Base-by-base conservation (phyloP, 345 rosid species). In the Raphanus raphanistrum region DNA sequence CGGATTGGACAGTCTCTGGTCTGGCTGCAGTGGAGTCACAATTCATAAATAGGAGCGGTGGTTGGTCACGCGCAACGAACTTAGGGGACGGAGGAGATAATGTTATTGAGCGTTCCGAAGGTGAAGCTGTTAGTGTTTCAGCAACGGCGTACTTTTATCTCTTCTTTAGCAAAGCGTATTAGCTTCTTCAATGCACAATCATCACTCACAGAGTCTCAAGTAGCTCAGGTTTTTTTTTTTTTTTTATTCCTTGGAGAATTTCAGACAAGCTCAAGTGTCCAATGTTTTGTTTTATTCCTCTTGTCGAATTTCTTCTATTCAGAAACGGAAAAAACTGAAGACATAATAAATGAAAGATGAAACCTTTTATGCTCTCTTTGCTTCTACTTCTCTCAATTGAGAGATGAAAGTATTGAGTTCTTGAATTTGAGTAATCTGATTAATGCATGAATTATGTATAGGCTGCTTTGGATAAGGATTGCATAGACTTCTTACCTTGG, bases 401-500 rank as follows among this genome's bases (percentile, higher is more conserved):
- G 70, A 70, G 75, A 63, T 54, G 57, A 70, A 76, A 21, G 15
- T 73, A 31, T 66, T 41, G 15, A 8, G 7, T 45, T 31, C 16
- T 68, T 36, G 29, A 65, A 55, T 21, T 21, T 21, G 21, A 21
- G 21, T 21, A 21, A 21, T 21, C 21, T 21, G 21, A 21, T 21
- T 21, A 21, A 21, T 21, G 21, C 21, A 21, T 21, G 21, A 21
- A 21, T 21, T 21, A 21, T 21, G 21, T 21, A 21, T 21, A 68
- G 68, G 75, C 63, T 66, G 60, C 54, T 73, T 57, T 71, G 67
- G 87, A 87, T 12, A 80, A 80, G 66, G 90, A 74, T 1, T 84
- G 83, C 72, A 77, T 64, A 50, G 89, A 80, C 38, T 94, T 94
- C 81, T 83, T 94, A 84, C 92, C 94, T 4, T 94, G 98, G 97